Conservation (phyloP, 176 grass and related monocot genomes). For the Olyra latifolia region DNA sequence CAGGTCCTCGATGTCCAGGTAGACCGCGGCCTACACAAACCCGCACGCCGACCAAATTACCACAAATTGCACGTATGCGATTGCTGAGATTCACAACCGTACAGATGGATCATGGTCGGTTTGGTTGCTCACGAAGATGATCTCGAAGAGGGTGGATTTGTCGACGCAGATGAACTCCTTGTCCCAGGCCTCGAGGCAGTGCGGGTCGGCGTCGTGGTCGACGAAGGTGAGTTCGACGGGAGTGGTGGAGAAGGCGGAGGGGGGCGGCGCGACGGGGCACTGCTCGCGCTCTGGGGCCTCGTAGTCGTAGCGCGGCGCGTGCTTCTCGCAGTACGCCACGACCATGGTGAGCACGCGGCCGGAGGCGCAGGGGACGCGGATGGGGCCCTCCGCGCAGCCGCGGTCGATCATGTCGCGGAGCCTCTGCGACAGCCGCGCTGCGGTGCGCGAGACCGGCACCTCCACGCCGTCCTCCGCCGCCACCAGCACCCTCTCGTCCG, state of each 20-base stretch:
- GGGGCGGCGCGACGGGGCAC: constrained; percentile 15
- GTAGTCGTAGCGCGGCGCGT: constrained; percentile 47
- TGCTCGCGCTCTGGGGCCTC: constrained; percentile 15
- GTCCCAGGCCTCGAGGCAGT: constrained; percentile 63
- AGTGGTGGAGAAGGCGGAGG: not conserved
- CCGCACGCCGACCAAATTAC: not conserved
- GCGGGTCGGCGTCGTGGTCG: constrained; percentile 24
- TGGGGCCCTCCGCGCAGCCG: constrained; percentile 37
- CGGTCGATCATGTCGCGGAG: constrained; percentile 52
- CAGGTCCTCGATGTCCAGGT: constrained; percentile 54
- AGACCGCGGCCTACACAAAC: constrained; percentile 49
- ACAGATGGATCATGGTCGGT: too few species aligned
- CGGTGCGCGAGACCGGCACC: constrained; percentile 34
- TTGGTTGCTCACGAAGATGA: constrained; percentile 54
- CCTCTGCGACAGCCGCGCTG: constrained; percentile 61
- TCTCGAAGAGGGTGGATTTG: constrained; percentile 57
- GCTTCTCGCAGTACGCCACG: constrained; percentile 62
- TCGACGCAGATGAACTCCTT: constrained; percentile 52
- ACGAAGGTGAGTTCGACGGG: constrained; percentile 29
- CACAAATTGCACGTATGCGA: not conserved
- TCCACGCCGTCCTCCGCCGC: constrained; percentile 51
- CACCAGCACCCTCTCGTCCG: not conserved
- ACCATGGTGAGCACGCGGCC: constrained; percentile 45
- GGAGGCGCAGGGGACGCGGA: constrained; percentile 46
- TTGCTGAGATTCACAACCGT: not conserved